Evolutionary conservation across 345 rosid species (phyloP), one percentile per base, ranked within the genome.

Genomic region (Rhizophora apiculata): DNA sequence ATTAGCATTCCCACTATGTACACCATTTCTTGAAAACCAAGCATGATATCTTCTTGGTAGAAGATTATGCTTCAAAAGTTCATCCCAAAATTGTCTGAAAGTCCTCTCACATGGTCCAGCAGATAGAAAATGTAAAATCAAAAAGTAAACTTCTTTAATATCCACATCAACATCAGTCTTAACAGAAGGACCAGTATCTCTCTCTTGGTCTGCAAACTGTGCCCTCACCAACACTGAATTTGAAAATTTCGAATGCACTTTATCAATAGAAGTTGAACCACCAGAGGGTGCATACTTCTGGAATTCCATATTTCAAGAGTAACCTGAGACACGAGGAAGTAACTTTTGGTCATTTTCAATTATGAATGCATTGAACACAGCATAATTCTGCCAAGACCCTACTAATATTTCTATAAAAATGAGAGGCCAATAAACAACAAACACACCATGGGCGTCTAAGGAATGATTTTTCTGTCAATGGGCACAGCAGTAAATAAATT

Each of bases 21-120:
- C 74, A 53, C 84, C 89, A 72, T 68, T 86, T 82, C 97, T 91
- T 19, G 96, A 88, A 84, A 84, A 91, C 90, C 90, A 87, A 64
- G 95, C 91, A 86, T 94, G 98, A 82, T 86, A 91, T 83, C 98
- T 89, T 79, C 98, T 89, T 24, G 97, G 97, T 64, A 91, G 79
- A 84, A 94, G 98, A 72, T 85, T 86, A 60, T 88, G 88, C 62
- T 89, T 96, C 76, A 86, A 80, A 80, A 91, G 85, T 70, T 94
- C 98, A 75, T 84, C 76, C 78, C 80, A 76, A 43, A 94, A 80
- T 58, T 78, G 87, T 36, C 74, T 83, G 71, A 81, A 83, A 69
- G 95, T 85, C 76, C 81, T 84, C 64, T 89, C 80, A 70, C 96
- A 94, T 49, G 93, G 98, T 57, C 97, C 89, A 67, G 81, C 73